phyloP scores from a whole-genome alignment of 345 rosid genomes.

The Adansonia digitata region DNA sequence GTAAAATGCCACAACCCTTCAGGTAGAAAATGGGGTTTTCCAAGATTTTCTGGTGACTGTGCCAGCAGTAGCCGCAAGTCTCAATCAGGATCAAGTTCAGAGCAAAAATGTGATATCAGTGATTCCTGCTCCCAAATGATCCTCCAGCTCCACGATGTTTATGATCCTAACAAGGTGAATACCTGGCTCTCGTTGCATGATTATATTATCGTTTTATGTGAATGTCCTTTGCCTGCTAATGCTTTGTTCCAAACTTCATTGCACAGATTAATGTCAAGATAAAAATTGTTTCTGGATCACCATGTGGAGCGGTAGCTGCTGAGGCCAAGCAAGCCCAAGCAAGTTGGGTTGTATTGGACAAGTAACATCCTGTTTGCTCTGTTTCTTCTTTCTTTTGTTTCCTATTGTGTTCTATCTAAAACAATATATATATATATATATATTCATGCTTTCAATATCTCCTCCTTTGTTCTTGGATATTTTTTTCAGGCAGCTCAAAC shows the following conservation, averaged over 20 bases:
- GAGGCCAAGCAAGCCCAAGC: constrained; percentile 77
- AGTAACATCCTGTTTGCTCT: constrained; percentile 38
- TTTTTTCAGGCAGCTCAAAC: constrained; percentile 62
- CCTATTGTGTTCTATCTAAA: neutral
- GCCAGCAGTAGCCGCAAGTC: constrained; percentile 57
- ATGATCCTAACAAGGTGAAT: constrained; percentile 86
- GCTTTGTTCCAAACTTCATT: constrained; percentile 7
- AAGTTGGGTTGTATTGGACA: constrained; percentile 96
- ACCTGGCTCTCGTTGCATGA: neutral
- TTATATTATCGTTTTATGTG: constrained; percentile 3
- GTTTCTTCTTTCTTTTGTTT: neutral
- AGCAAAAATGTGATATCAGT: constrained; percentile 67
- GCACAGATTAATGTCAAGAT: constrained; percentile 81
- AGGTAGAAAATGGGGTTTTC: constrained; percentile 94
- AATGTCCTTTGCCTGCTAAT: constrained; percentile 2
- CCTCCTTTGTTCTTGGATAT: neutral
- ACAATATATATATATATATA: too few relatives aligned
- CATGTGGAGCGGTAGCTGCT: constrained; percentile 74
- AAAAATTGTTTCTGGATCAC: constrained; percentile 84
- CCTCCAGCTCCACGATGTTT: constrained; percentile 95
- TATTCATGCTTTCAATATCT: neutral
- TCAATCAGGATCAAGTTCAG: constrained; percentile 54
- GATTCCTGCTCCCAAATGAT: constrained; percentile 98
- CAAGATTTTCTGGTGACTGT: constrained; percentile 85
- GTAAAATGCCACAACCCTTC: constrained; percentile 15